phyloP scores from a whole-genome alignment of 78 protist species.

The Guillardia theta region DNA sequence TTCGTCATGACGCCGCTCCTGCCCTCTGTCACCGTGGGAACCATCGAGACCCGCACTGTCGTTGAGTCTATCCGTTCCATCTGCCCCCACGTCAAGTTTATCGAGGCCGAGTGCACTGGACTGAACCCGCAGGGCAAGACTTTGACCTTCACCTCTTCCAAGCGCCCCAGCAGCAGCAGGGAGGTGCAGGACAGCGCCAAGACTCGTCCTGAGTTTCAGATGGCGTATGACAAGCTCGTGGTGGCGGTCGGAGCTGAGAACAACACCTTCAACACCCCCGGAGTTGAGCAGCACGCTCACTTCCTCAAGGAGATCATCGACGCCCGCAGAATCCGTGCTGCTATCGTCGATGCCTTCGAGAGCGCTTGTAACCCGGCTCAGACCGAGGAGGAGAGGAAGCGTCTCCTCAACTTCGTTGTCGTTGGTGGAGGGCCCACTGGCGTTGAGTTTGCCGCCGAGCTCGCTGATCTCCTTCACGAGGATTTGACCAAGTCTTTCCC shows the following conservation, averaged over 20 bases:
- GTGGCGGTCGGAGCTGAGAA: background rate
- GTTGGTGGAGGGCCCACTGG: conserved; percentile 56
- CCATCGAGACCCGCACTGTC: conserved; percentile 25
- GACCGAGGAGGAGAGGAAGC: background rate
- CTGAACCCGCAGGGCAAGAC: background rate
- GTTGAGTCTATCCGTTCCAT: background rate
- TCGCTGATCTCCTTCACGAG: conserved; percentile 25
- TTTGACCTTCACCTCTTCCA: background rate
- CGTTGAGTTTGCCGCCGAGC: conserved; percentile 42
- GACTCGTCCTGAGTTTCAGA: background rate
- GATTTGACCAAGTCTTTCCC: conserved; percentile 4
- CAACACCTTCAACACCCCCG: background rate
- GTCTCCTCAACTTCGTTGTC: conserved; percentile 15
- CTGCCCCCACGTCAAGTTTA: conserved; percentile 19
- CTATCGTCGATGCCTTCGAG: conserved; percentile 25
- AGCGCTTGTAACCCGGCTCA: conserved; percentile 18
- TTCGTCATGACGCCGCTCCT: conserved; percentile 37
- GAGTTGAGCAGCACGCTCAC: conserved; percentile 18
- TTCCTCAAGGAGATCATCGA: conserved; percentile 29
- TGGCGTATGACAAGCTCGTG: conserved; percentile 37
- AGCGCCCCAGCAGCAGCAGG: background rate
- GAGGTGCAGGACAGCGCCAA: background rate
- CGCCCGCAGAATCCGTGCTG: background rate
- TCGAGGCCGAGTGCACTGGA: background rate
- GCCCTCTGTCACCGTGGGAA: conserved; percentile 21